Conservation (phyloP, 352 stramenopile genomes). For the Phytophthora sp. region DNA sequence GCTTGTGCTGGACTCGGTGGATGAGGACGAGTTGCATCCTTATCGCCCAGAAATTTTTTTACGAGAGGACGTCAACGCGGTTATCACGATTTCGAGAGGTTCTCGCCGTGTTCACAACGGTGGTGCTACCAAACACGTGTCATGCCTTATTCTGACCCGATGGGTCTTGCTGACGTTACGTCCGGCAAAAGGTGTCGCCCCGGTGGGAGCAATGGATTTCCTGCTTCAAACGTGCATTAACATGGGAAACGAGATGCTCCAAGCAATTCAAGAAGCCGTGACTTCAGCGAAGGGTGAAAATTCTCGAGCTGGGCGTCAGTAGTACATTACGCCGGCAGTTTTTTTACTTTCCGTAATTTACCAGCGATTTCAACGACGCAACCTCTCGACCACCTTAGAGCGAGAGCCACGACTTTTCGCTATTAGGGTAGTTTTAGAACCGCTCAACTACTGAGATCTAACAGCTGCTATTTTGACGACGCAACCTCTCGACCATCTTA, state of each 20-base stretch:
- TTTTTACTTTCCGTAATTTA: no score
- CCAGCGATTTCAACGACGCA: no score
- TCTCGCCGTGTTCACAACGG: conserved; percentile 3
- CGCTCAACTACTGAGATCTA: no score
- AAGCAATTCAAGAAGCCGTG: conserved; percentile 14
- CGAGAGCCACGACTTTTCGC: no score
- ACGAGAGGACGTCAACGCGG: conserved; percentile 31
- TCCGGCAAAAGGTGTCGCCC: conserved; percentile 16
- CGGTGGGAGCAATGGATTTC: conserved; percentile 21
- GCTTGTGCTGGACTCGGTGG: conserved; percentile 38
- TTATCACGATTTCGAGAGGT: conserved; percentile 22
- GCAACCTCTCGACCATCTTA: no score
- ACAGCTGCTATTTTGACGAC: no score
- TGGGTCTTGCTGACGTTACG: conserved; percentile 38
- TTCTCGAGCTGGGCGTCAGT: background rate
- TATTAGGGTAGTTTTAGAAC: no score
- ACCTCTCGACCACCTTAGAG: no score
- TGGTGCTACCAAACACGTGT: conserved; percentile 8
- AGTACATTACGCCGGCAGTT: no score
- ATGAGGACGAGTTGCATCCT: conserved; percentile 44
- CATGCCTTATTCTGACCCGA: conserved; percentile 34
- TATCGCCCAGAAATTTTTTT: conserved; percentile 31
- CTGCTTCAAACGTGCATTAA: conserved; percentile 20
- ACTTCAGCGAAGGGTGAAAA: background rate
- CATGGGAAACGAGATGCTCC: conserved; percentile 35